Evolutionary conservation across 805 yeast species (phyloP).

Genomic region (Ogataea methanolica): DNA sequence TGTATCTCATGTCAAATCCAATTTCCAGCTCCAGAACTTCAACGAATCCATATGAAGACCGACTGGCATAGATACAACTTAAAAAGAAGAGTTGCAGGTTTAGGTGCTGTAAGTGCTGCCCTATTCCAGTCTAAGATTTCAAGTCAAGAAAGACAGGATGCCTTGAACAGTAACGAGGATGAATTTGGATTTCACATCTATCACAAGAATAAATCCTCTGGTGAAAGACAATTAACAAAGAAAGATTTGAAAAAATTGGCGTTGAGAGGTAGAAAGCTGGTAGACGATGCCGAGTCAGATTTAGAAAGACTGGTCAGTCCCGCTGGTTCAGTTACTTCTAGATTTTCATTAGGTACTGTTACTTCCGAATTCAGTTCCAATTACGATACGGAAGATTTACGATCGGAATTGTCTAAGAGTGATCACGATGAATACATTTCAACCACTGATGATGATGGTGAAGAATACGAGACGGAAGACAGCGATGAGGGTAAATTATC

Average conservation of each 20-base stretch:
- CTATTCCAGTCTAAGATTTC: conserved; percentile 27
- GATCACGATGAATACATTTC: conserved; percentile 8
- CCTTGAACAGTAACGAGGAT: conserved; percentile 35
- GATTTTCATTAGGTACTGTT: conserved; percentile 44
- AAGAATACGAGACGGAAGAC: conserved; percentile 14
- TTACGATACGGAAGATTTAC: conserved; percentile 18
- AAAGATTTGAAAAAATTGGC: conserved; percentile 32
- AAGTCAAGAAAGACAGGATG: conserved; percentile 21
- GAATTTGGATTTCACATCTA: conserved; percentile 49
- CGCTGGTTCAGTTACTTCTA: conserved; percentile 49
- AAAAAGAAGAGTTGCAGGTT: conserved; percentile 86
- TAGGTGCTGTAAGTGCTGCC: conserved; percentile 52
- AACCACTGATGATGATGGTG: conserved; percentile 14
- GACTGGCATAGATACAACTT: conserved; percentile 98
- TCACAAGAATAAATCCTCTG: conserved; percentile 18
- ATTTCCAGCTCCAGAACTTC: conserved; percentile 76
- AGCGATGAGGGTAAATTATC: conserved; percentile 5
- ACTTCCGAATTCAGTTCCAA: conserved; percentile 17
- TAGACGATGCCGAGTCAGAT: conserved; percentile 1
- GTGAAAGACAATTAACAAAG: conserved; percentile 34
- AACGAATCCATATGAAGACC: conserved; percentile 90
- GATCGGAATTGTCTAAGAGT: conserved; percentile 15
- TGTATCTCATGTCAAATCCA: conserved; percentile 88
- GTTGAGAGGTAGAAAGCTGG: conserved; percentile 26
- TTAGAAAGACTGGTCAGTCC: conserved; percentile 42